Evolutionary conservation across 805 yeast genomes (phyloP).

Genomic region (Lipomyces kockii): DNA sequence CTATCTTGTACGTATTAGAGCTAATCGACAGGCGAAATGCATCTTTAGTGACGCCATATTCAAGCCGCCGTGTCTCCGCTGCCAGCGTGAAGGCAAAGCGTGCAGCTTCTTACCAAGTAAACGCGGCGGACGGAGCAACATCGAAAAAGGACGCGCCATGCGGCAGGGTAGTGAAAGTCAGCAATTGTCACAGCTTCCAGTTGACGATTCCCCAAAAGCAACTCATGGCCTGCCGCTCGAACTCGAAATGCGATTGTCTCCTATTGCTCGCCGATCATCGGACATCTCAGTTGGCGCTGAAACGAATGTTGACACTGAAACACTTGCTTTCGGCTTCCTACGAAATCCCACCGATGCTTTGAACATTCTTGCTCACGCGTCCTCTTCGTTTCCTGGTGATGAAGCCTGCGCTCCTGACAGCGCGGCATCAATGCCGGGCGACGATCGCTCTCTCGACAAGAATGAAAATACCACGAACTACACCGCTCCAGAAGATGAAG

Average conservation of each 20-base stretch:
- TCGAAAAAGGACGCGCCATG: constrained; percentile 27
- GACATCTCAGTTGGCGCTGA: background rate
- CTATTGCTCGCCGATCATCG: background rate
- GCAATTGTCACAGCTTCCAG: background rate
- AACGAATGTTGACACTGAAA: constrained; percentile 24
- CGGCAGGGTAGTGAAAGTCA: background rate
- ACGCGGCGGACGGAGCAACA: constrained; percentile 26
- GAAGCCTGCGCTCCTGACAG: background rate
- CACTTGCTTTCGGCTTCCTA: constrained; percentile 28
- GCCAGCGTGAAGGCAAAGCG: constrained; percentile 22
- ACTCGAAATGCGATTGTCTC: background rate
- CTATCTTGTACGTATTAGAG: background rate
- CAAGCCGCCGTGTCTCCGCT: constrained; percentile 26
- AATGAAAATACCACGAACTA: background rate
- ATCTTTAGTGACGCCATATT: constrained; percentile 12
- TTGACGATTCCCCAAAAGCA: too few relatives aligned
- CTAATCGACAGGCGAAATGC: constrained; percentile 23
- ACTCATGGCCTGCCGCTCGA: too few relatives aligned
- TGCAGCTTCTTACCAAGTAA: constrained; percentile 26
- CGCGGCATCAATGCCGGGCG: background rate
- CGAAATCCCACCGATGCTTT: constrained; percentile 38
- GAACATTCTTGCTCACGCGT: constrained; percentile 36
- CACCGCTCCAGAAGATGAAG: background rate
- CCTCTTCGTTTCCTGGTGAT: constrained; percentile 6
- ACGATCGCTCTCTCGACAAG: background rate